These are phyloP conservation scores for Sarocladium brachiariae DNA, from an alignment of 2,329 filamentous ascomycete genomes.

Conservation along the genomic window DNA sequence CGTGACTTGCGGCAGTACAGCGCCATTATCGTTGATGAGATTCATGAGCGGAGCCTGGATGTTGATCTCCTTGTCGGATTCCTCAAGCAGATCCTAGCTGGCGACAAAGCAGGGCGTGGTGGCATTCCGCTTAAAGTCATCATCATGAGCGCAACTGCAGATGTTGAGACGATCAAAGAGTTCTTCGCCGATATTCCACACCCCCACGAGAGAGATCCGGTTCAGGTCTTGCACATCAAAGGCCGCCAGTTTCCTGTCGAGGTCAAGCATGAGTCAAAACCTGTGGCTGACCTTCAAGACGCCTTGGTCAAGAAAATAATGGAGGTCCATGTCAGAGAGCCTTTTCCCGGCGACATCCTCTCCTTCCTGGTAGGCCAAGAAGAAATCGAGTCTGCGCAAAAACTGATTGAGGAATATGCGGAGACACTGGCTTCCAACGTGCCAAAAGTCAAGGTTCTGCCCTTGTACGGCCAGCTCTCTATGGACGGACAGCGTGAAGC, in stretches of 20 bases:
- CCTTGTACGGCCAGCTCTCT: slow-evolving; percentile 84
- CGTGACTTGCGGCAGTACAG: slow-evolving; percentile 79
- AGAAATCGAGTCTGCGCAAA: slow-evolving; percentile 77
- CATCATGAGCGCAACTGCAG: slow-evolving; percentile 95
- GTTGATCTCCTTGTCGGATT: slow-evolving; percentile 90
- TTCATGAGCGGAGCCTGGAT: slow-evolving; percentile 92
- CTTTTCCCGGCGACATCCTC: slow-evolving; percentile 87
- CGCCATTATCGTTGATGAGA: slow-evolving; percentile 88
- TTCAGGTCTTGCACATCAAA: slow-evolving; percentile 59
- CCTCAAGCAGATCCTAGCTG: slow-evolving; percentile 65
- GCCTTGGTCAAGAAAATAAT: slow-evolving; percentile 75
- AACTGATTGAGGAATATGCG: slow-evolving; percentile 74
- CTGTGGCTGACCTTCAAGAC: slow-evolving; percentile 76
- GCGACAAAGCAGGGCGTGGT: slow-evolving; percentile 56
- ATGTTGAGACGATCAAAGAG: slow-evolving; percentile 67
- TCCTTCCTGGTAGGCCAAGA: slow-evolving; percentile 92
- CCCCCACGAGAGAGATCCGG: slow-evolving; percentile 15
- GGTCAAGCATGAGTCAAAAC: slow-evolving; percentile 63
- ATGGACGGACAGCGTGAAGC: slow-evolving; percentile 81
- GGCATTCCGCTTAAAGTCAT: slow-evolving; percentile 78
- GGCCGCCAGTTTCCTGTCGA: slow-evolving; percentile 85
- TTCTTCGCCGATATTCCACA: slow-evolving; percentile 55
- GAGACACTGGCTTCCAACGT: slow-evolving; percentile 65
- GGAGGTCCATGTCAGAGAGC: slow-evolving; percentile 78
- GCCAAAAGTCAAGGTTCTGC: slow-evolving; percentile 65